phyloP scores from a whole-genome alignment of 306 rosid species.

The Astragalus membranaceus region DNA sequence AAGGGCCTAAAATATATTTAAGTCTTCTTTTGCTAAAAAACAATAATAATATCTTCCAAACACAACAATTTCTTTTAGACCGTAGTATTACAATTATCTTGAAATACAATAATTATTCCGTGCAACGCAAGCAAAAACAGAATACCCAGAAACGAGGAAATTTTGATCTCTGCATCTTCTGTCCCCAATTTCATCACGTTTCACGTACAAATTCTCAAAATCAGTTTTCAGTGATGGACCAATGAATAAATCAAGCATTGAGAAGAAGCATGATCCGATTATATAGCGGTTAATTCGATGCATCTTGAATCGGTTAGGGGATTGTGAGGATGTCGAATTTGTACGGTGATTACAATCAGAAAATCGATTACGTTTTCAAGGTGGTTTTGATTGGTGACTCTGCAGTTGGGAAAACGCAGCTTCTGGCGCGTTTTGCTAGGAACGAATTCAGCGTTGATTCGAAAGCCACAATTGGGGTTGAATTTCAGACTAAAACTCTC shows the following conservation, averaged over 20 bases:
- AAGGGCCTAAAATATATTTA: too few relatives aligned
- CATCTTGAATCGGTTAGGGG: too few relatives aligned
- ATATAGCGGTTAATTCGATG: too few relatives aligned
- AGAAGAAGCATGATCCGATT: too few relatives aligned
- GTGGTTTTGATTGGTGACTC: conserved; percentile 94
- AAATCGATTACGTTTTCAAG: conserved; percentile 91
- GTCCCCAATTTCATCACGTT: not conserved
- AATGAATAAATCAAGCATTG: too few relatives aligned
- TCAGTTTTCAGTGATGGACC: not conserved
- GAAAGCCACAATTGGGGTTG: conserved; percentile 92
- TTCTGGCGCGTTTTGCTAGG: conserved; percentile 74
- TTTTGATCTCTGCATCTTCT: not conserved
- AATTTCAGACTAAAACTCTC: conserved; percentile 87
- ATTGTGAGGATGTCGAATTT: conserved; percentile 85
- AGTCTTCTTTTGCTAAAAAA: too few relatives aligned
- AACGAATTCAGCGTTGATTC: conserved; percentile 74
- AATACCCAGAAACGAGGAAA: not conserved
- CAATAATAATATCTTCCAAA: too few relatives aligned
- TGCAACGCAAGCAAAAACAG: not conserved
- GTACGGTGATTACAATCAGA: conserved; percentile 68
- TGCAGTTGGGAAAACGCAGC: conserved; percentile 89
- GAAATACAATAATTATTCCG: not conserved
- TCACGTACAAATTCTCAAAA: not conserved
- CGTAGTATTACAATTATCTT: too few relatives aligned
- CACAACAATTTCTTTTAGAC: too few relatives aligned